Percentiles rank a stretch among this genome's conserved stretches.
Evolutionary conservation across 805 yeast species (phyloP).

Genomic region (Schizosaccharomyces cryophilus): DNA sequence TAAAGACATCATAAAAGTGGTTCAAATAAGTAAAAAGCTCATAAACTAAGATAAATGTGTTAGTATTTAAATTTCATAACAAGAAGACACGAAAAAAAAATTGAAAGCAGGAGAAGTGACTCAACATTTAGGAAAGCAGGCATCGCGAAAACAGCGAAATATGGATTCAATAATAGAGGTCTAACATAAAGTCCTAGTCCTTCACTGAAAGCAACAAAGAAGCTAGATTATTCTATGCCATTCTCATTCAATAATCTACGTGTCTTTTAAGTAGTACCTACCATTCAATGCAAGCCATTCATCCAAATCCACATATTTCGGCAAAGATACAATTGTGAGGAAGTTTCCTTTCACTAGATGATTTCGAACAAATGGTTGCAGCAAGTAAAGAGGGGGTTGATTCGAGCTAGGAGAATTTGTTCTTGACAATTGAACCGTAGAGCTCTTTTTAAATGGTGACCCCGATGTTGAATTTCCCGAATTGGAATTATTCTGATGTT

Average conservation of each 20-base stretch:
- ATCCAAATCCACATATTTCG: slow-evolving; percentile 77
- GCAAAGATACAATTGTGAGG: slow-evolving; percentile 81
- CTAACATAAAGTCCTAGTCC: no score
- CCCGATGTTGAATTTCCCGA: not conserved
- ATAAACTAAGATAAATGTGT: slow-evolving; percentile 22
- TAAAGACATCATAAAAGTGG: slow-evolving; percentile 71
- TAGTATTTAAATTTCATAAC: not conserved
- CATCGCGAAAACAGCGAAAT: not conserved
- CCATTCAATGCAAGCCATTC: slow-evolving; percentile 86
- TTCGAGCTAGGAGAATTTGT: slow-evolving; percentile 2
- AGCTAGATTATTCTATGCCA: no score
- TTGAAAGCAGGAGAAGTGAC: not conserved
- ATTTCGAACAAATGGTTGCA: slow-evolving; percentile 82
- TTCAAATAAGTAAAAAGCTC: slow-evolving; percentile 69
- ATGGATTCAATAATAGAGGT: no score
- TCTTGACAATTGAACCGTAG: not conserved
- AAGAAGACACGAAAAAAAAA: not conserved
- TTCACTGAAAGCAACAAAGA: no score
- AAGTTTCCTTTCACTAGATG: slow-evolving; percentile 91
- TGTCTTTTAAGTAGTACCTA: not conserved
- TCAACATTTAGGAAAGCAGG: not conserved
- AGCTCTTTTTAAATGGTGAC: not conserved
- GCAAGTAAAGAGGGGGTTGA: slow-evolving; percentile 39
- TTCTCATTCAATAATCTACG: no score
- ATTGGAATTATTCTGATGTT: not conserved